These are phyloP conservation scores for Camelina neglecta DNA, from an alignment of 345 rosid species.

Conservation along the genomic window DNA sequence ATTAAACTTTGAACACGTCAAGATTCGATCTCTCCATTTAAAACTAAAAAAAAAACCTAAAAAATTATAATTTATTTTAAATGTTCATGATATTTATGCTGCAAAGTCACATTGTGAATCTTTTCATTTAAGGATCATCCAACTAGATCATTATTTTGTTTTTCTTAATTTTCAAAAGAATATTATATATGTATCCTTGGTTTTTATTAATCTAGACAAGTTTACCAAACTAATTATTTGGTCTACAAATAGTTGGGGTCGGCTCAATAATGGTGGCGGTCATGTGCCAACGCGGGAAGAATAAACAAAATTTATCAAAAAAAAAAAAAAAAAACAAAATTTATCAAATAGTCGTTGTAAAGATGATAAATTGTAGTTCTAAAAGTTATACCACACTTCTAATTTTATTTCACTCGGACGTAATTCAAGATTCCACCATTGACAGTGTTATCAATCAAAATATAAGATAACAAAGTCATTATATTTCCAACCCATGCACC, in stretches of 20 bases:
- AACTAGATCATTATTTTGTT: background rate
- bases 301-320: background rate
- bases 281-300: background rate
- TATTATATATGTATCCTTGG: background rate
- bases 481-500: too few species aligned
- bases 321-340: background rate
- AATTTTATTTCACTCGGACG: background rate
- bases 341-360: background rate
- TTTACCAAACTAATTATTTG: background rate
- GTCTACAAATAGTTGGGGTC: background rate
- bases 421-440: background rate
- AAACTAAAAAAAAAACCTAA: too few species aligned
- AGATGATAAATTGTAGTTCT: background rate
- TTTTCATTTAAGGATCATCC: conserved; percentile 4
- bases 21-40: too few species aligned
- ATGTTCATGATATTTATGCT: background rate
- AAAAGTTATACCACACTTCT: background rate
- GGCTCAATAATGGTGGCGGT: background rate
- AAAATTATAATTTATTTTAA: too few species aligned
- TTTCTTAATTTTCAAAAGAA: background rate
- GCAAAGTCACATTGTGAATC: conserved; percentile 1
- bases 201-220: background rate
- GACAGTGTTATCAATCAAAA: background rate
- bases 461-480: too few species aligned
- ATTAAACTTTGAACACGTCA: too few species aligned